These are phyloP conservation scores for Fusarium zealandicum DNA, from an alignment of 2,329 filamentous ascomycete genomes.

Conservation along the genomic window DNA sequence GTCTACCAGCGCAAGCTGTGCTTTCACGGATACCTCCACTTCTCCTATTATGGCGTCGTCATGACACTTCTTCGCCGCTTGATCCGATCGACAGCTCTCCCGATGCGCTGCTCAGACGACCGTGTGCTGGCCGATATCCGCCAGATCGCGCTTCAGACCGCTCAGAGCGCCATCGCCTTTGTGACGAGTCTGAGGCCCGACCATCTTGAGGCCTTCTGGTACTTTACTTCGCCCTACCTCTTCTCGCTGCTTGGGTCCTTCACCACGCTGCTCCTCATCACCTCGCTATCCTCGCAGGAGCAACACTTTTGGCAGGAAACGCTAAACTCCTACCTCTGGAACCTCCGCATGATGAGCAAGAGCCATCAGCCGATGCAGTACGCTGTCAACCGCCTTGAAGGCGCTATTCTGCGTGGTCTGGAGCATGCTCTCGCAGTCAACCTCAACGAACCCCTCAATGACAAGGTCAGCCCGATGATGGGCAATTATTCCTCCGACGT, in stretches of 20 bases:
- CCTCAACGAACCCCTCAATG: conserved; percentile 43
- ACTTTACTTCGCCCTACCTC: conserved; percentile 49
- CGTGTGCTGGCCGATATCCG: conserved; percentile 42
- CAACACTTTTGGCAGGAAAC: conserved; percentile 46
- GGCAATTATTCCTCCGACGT: conserved; percentile 39
- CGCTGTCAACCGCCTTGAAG: conserved; percentile 48
- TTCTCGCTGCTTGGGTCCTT: conserved; percentile 51
- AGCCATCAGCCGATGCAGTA: conserved; percentile 48
- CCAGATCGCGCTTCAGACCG: conserved; percentile 43
- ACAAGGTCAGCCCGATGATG: conserved; percentile 42
- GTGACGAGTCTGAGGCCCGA: conserved; percentile 46
- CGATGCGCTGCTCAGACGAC: conserved; percentile 42
- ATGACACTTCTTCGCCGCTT: conserved; percentile 56
- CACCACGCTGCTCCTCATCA: conserved; percentile 48
- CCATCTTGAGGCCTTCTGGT: conserved; percentile 52
- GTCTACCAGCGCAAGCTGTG: conserved; percentile 52
- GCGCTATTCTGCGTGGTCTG: conserved; percentile 48
- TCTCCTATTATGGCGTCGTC: conserved; percentile 56
- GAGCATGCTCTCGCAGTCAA: conserved; percentile 48
- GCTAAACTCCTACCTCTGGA: conserved; percentile 47
- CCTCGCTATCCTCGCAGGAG: conserved; percentile 44
- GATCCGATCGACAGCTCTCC: conserved; percentile 46
- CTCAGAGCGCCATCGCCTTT: conserved; percentile 46
- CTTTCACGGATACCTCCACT: conserved; percentile 51
- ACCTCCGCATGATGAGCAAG: conserved; percentile 47